phyloP scores from a whole-genome alignment of 148 eudicot genomes.

The Cornus kousa region DNA sequence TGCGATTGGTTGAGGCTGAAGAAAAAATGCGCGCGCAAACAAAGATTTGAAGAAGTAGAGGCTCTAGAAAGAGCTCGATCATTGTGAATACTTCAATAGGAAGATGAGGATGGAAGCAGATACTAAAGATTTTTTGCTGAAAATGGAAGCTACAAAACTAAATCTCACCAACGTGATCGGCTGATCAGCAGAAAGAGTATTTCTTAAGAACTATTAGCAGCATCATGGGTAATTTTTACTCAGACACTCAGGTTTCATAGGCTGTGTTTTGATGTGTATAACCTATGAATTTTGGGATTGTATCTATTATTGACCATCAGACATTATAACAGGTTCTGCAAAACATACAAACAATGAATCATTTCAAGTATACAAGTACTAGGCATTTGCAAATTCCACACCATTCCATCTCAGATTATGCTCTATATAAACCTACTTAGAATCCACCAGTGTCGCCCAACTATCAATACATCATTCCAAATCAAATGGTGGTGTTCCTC shows the following conservation, averaged over 20 bases:
- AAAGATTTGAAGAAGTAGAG: conserved; percentile 69
- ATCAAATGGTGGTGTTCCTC: too few species aligned
- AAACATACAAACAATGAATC: too few species aligned
- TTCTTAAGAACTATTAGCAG: neutral
- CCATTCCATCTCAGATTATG: too few species aligned
- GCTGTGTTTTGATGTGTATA: neutral
- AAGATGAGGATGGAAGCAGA: conserved; percentile 85
- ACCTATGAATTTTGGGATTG: too few species aligned
- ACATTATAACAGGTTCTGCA: too few species aligned
- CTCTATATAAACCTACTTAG: too few species aligned
- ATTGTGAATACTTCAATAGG: conserved; percentile 75
- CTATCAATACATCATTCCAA: too few species aligned
- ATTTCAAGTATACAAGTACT: too few species aligned
- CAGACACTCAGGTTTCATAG: neutral
- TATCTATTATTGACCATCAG: too few species aligned
- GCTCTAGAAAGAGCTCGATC: conserved; percentile 54
- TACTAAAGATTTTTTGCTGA: conserved; percentile 73
- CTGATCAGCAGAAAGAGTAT: too few species aligned
- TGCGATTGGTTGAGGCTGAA: conserved; percentile 65
- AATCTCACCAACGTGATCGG: conserved; percentile 44
- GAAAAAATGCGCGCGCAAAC: conserved; percentile 50
- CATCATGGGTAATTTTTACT: neutral
- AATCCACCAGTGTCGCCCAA: too few species aligned
- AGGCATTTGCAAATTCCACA: too few species aligned
- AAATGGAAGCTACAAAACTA: conserved; percentile 81